Evolutionary conservation across 768 basidiomycete genomes (phyloP), one percentile per base, ranked within the genome.

Genomic region (Kwoniella europaea): DNA sequence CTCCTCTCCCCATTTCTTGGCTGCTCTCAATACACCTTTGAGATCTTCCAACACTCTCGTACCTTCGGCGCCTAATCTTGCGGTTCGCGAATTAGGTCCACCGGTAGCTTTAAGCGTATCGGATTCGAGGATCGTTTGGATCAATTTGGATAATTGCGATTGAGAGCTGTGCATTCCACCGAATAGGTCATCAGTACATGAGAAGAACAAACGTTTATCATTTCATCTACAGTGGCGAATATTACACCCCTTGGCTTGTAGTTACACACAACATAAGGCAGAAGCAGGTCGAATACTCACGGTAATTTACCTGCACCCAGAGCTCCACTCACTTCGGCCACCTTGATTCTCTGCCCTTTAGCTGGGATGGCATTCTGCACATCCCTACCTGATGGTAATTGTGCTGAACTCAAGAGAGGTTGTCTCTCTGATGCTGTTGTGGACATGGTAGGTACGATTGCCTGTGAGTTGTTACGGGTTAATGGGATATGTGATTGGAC

Each of bases 271-370:
- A 56, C 13, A 56, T 0, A 35, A 50, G 46, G 5, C 18, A 29
- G 54, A 46, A 24, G 29, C 6, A 29, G 35, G 18, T 35, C 56
- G 54, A 22, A 12, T 6, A 78, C 77, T 56, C 67, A 81, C 56
- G 84, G 84, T 9, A 85, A 64, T 67, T 85, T 85, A 64, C 84
- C 84, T 4, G 82, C 83, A 53, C 77, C 69, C 22, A 84, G 67
- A 4, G 83, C 82, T 42, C 81, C 84, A 18, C 72, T 56, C 24
- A 73, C 79, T 50, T 82, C 53, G 2, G 83, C 79, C 46, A 84
- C 73, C 50, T 81, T 77, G 71, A 82, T 81, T 43, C 79, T 64
- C 41, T 73, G 65, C 27, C 63, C 67, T 61, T 83, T 76, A 16
- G 70, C 71, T 9, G 82, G 82, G 15, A 83, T 41, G 43, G 76